Conservation (phyloP, 257 asterid species). For the Solanum appendiculatum region DNA sequence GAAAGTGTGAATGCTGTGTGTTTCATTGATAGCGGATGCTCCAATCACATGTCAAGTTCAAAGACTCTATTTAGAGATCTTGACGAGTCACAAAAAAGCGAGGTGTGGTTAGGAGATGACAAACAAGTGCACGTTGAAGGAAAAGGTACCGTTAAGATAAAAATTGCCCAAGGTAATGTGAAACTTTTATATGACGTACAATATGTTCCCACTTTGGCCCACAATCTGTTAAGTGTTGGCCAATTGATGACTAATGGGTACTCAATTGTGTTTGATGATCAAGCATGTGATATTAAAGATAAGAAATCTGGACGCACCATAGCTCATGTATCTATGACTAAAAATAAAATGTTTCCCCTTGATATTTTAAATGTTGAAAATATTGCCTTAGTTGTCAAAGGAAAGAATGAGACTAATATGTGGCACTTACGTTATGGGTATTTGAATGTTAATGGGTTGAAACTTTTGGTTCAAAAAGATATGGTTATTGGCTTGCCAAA, state of each 20-base stretch:
- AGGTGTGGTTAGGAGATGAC: neutral
- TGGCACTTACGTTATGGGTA: neutral
- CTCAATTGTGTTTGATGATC: neutral
- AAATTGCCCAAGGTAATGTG: neutral
- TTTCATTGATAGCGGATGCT: neutral
- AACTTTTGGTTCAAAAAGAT: neutral
- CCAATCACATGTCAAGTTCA: neutral
- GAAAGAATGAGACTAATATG: neutral
- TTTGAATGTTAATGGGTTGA: neutral
- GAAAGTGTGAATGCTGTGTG: neutral
- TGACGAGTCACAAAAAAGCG: neutral
- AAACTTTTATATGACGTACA: neutral
- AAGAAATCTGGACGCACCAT: neutral
- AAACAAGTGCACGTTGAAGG: neutral
- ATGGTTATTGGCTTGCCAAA: constrained; percentile 9
- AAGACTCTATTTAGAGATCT: neutral
- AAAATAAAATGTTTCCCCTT: neutral
- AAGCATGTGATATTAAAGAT: neutral
- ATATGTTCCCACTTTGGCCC: neutral
- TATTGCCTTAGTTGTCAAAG: neutral
- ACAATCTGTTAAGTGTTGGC: constrained; percentile 5
- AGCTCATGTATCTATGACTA: neutral
- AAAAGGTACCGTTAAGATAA: neutral
- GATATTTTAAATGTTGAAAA: neutral
- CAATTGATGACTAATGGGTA: constrained; percentile 1